phyloP scores from a whole-genome alignment of 768 basidiomycete species.

The Leccinum truebloodii region DNA sequence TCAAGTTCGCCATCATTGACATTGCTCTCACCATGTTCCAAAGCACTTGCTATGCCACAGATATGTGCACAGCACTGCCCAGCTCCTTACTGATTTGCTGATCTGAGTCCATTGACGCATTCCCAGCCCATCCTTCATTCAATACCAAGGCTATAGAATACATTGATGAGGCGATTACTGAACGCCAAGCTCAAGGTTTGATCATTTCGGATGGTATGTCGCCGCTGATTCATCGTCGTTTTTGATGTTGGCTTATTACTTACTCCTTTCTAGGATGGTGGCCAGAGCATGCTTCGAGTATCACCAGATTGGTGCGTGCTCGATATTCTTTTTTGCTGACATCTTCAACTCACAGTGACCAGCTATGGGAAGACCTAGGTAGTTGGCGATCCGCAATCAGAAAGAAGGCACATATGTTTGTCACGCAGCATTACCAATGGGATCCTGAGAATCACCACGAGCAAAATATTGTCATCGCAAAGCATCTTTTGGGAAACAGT shows the following conservation, averaged over 20 bases:
- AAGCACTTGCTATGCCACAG: too few species aligned
- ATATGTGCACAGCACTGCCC: too few species aligned
- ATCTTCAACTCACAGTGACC: not conserved
- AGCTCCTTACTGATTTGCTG: too few species aligned
- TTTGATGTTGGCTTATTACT: too few species aligned
- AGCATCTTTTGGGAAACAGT: not conserved
- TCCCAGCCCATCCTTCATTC: too few species aligned
- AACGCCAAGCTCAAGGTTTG: too few species aligned
- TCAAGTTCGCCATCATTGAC: too few species aligned
- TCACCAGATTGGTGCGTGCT: conserved; percentile 1
- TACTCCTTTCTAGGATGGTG: conserved; percentile 5
- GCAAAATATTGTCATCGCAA: not conserved
- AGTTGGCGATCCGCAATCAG: conserved; percentile 2
- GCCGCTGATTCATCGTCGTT: too few species aligned
- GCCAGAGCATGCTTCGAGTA: not conserved
- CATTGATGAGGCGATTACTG: too few species aligned
- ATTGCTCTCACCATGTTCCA: too few species aligned
- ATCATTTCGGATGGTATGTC: not conserved
- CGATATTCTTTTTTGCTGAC: not conserved
- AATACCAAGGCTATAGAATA: too few species aligned
- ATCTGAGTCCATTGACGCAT: too few species aligned
- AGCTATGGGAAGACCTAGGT: conserved; percentile 4
- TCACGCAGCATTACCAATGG: not conserved
- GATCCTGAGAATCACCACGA: not conserved
- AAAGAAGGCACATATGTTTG: conserved; percentile 2